Conservation (phyloP, 768 basidiomycete genomes). For the Kockovaella imperatae region DNA sequence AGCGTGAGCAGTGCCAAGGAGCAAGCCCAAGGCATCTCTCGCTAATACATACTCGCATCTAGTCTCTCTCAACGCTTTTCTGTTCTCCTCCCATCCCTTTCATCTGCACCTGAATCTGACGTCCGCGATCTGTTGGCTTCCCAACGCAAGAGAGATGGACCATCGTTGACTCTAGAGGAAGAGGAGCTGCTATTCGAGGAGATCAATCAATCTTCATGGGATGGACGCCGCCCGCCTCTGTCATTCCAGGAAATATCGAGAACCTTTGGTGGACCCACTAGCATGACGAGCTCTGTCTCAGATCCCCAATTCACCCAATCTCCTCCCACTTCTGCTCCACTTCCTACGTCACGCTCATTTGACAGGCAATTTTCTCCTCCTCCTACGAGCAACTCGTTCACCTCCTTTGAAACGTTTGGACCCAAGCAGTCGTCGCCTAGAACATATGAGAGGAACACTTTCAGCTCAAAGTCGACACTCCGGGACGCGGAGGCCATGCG, state of each 20-base stretch:
- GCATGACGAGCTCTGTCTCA: neutral
- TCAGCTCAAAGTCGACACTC: constrained; percentile 27
- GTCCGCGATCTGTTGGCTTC: constrained; percentile 27
- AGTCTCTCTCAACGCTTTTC: constrained; percentile 36
- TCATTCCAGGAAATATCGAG: neutral
- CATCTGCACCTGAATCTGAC: constrained; percentile 23
- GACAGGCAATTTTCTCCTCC: constrained; percentile 12
- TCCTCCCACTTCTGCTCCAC: constrained; percentile 23
- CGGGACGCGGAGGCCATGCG: constrained; percentile 34
- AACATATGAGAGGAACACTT: constrained; percentile 18
- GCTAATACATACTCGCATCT: neutral
- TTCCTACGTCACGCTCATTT: too few relatives aligned
- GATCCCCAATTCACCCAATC: constrained; percentile 10
- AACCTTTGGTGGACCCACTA: neutral
- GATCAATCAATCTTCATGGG: constrained; percentile 18
- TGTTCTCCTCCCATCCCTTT: constrained; percentile 29
- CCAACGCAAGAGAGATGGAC: constrained; percentile 27
- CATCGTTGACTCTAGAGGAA: constrained; percentile 29
- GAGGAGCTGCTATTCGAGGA: constrained; percentile 38
- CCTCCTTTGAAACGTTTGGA: constrained; percentile 28
- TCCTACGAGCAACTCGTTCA: constrained; percentile 28
- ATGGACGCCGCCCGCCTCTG: constrained; percentile 19
- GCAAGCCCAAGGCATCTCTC: neutral
- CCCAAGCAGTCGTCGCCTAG: constrained; percentile 4
- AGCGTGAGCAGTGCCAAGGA: constrained; percentile 17